These are phyloP conservation scores for Ganoderma boninense DNA, from an alignment of 1,284 basidiomycete species.

Conservation along the genomic window DNA sequence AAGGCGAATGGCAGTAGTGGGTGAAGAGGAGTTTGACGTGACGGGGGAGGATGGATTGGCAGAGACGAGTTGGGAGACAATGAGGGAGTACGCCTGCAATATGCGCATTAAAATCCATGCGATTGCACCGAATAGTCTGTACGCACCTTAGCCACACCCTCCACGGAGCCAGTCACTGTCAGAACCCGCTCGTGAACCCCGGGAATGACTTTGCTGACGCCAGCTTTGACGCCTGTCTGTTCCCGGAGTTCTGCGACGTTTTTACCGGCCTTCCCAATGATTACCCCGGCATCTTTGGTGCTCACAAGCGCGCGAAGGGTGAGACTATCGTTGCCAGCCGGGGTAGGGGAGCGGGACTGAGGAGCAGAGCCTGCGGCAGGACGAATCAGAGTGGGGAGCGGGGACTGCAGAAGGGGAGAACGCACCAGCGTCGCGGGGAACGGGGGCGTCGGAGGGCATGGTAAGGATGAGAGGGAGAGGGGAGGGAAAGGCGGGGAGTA, in stretches of 20 bases:
- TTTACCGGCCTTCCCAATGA: slow-evolving; percentile 96
- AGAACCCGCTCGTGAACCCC: slow-evolving; percentile 98
- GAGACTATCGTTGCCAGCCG: slow-evolving; percentile 64
- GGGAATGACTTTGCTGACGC: slow-evolving; percentile 97
- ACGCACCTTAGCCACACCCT: slow-evolving; percentile 88
- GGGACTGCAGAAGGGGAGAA: slow-evolving; percentile 21
- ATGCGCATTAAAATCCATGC: slow-evolving; percentile 24
- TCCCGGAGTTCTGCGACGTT: slow-evolving; percentile 97
- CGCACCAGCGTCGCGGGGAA: slow-evolving; percentile 60
- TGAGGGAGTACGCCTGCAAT: slow-evolving; percentile 90
- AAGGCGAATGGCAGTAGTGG: slow-evolving; percentile 90
- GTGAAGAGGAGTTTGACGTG: slow-evolving; percentile 65
- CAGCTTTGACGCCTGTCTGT: slow-evolving; percentile 96
- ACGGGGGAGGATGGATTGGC: slow-evolving; percentile 76
- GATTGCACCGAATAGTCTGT: slow-evolving; percentile 12
- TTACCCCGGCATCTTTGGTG: slow-evolving; percentile 96
- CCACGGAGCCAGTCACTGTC: slow-evolving; percentile 91
- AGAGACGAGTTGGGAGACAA: slow-evolving; percentile 90
- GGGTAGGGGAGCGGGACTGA: slow-evolving; percentile 75
- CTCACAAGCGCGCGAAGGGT: slow-evolving; percentile 93
- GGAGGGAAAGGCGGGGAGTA: slow-evolving; percentile 41
- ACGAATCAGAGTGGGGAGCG: slow-evolving; percentile 17
- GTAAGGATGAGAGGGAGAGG: slow-evolving; percentile 41
- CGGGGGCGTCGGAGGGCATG: slow-evolving; percentile 72
- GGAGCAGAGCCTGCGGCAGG: slow-evolving; percentile 47